Evolutionary conservation across 2,329 filamentous ascomycete species (phyloP).

Genomic region (Aspergillus floridensis): DNA sequence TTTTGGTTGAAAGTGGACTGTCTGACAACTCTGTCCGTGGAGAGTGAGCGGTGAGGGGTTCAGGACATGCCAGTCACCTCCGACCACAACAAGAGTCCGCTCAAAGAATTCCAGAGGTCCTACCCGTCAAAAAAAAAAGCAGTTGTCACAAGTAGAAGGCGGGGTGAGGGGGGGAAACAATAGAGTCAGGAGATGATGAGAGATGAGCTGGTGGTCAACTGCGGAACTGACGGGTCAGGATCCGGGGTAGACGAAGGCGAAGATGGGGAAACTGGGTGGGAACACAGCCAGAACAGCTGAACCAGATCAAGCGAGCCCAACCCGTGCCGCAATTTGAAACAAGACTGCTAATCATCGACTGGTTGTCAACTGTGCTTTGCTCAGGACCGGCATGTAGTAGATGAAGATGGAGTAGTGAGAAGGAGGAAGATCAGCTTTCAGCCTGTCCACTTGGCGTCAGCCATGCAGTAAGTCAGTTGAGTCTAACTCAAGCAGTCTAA

Average conservation of each 20-base stretch:
- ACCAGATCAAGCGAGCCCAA: not conserved
- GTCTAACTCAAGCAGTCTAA: not conserved
- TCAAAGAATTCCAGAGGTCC: not conserved
- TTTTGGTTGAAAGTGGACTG: constrained; percentile 7
- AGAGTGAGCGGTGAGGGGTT: not conserved
- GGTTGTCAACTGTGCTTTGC: constrained; percentile 4
- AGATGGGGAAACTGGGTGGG: not conserved
- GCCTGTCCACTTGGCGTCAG: not conserved
- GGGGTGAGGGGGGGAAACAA: not conserved
- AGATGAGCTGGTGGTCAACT: not conserved
- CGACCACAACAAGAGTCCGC: not conserved
- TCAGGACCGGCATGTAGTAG: not conserved
- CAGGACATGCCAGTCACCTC: not conserved
- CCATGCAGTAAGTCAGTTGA: not conserved
- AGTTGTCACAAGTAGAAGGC: not conserved
- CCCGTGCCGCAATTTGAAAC: constrained; percentile 4
- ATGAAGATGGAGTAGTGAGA: not conserved
- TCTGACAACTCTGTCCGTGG: not conserved
- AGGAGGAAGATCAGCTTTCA: not conserved
- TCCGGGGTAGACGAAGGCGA: constrained; percentile 13
- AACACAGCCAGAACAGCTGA: constrained; percentile 8
- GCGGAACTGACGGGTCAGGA: constrained; percentile 13
- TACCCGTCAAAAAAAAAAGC: not conserved
- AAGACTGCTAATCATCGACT: constrained; percentile 15
- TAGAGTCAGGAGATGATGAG: not conserved